Evolutionary conservation across 345 rosid genomes (phyloP).

Genomic region (Populus alba): DNA sequence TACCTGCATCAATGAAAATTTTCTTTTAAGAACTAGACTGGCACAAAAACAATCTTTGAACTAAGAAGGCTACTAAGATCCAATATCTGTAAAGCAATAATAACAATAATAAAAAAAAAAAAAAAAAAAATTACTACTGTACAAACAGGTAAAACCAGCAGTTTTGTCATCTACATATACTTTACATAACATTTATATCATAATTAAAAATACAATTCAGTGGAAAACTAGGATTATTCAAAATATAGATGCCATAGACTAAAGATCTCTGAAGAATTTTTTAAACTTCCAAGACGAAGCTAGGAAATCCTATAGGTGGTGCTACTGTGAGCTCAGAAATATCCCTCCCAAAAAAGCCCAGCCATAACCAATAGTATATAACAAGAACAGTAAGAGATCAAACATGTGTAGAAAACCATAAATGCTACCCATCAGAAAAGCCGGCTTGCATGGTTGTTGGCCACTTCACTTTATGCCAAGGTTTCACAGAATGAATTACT

Average conservation of each 20-base stretch:
- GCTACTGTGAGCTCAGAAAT: background rate
- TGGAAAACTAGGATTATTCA: background rate
- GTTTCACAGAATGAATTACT: background rate
- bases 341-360: background rate
- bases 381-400: background rate
- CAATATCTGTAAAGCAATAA: background rate
- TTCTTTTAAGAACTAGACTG: background rate
- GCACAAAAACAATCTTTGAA: background rate
- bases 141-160: background rate
- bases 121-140: background rate
- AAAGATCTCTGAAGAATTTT: background rate
- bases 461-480: background rate
- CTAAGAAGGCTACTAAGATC: background rate
- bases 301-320: background rate
- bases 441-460: background rate
- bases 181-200: background rate
- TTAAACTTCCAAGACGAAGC: background rate
- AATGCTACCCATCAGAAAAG: background rate
- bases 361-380: background rate
- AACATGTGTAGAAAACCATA: background rate
- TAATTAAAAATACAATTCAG: background rate
- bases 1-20: constrained; percentile 61
- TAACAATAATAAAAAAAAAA: no score
- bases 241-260: background rate
- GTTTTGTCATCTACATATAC: background rate